Base-by-base conservation (phyloP, 768 basidiomycete species). In the Leccinum pellstonianum region DNA sequence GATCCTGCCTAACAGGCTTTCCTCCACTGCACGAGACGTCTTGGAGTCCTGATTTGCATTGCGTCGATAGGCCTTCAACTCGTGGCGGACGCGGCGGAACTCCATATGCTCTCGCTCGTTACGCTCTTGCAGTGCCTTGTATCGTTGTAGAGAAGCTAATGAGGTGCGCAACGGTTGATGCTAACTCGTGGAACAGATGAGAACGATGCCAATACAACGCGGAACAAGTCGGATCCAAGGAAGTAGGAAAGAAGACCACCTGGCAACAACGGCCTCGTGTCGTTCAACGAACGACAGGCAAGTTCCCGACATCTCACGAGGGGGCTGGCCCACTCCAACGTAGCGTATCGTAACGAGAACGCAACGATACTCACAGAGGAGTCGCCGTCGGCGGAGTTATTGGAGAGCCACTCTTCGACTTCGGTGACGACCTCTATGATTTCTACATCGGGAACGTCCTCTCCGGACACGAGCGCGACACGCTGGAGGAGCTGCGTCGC, bases 351-450 rank as follows among this genome's bases (percentile, higher is more conserved):
- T 15, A 50, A 58, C 10, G 51, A 33, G 53, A 62, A 63, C 29
- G 25, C 52, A 48, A 14, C n/a, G 17, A 57, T 41, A 72, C 69
- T 62, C 70, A 74, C 68, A 48, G 64, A 60, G 66, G 64, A 59
- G 66, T 76, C 66, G 51, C 79, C 79, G 54, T 80, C 80, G 0
- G 75, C 71, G 31, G 75, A 60, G 47, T 76, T 79, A n/a, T 62
- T 61, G 21, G 67, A 66, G 54, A 88, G 75, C 83, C 84, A 89
- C 33, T 68, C 63, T 54, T 82, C 79, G 41, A 83, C 81, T 64
- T 85, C 83, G 21, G 66, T 66, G 25, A 81, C 70, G 21, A 85
- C 67, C 8, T 74, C 76, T 49, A 70, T 68, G 31, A 79, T 74
- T 35, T 77, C 69, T 12, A 62, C 65, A 50, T 71, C 76, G 19